Base-by-base conservation (phyloP, 768 basidiomycete species). In the Calocybe indica region DNA sequence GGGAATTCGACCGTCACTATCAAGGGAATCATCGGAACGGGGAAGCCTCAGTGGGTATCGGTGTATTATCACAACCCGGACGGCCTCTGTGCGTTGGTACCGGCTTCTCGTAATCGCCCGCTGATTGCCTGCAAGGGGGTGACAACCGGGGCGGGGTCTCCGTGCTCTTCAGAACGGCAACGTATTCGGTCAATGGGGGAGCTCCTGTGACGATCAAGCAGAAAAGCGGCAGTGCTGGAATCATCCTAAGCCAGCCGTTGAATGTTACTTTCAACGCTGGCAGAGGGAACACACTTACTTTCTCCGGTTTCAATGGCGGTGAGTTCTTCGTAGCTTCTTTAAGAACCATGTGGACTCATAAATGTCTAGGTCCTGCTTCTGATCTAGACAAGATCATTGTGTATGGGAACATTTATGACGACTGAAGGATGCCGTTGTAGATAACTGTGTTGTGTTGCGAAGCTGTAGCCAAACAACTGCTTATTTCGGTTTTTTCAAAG, bases 41-140 rank as follows among this genome's bases (percentile, higher is more conserved):
- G 64, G 5, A 30, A 63, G 40, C 58, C 61, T 3, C 62, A 65
- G 51, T 62, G 64, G 64, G 54, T 65, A 12, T 65, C 64, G 7
- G 52, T 62, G 28, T 61, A 62, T 43, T 64, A 64, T 45, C 58
- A 59, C 48, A 58, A 58, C 48, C 55, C 54, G 7, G 57, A 57
- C 37, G 55, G 58, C 34, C 51, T 58, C 7, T 62, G 59, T 56
- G 42, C 34, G 60, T 53, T 40, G n/a, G 10, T n/a, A n/a, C 14
- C 13, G 6, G 12, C 11, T 31, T 12, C 31, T 12, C 5, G 42
- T 5, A 34, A 34, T 9, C n/a, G n/a, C 7, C 34, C 33, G 50
- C 7, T 13, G 6, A 40, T 37, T 22, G 41, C 11, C n/a, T 13
- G 13, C 46, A 62, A 22, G 63, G 55, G 47, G 60, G 58, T 5